phyloP scores from a whole-genome alignment of 139 green algal genomes.

The Eudorina sp. region DNA sequence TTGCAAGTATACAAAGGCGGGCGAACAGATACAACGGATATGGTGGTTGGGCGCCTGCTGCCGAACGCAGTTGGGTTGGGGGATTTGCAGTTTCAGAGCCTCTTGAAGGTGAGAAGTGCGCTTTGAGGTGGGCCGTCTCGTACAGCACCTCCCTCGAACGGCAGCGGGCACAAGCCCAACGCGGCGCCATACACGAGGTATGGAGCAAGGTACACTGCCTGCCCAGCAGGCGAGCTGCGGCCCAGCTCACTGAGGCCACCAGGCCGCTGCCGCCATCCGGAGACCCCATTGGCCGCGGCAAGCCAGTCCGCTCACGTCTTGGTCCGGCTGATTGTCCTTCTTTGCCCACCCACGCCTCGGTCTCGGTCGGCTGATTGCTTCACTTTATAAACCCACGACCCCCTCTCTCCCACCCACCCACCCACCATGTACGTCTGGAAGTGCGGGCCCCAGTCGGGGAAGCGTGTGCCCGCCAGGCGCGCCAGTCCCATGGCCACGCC shows the following conservation, averaged over 20 bases:
- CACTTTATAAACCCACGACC: not conserved
- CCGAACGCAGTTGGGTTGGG: not conserved
- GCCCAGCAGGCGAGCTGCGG: too few relatives aligned
- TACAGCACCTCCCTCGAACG: too few relatives aligned
- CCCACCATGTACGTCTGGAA: slow-evolving; percentile 86
- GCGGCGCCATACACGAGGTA: too few relatives aligned
- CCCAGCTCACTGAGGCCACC: too few relatives aligned
- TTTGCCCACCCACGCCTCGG: not conserved
- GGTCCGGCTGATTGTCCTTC: not conserved
- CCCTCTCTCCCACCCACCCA: not conserved
- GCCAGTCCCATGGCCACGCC: slow-evolving; percentile 91
- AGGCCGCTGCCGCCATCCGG: too few relatives aligned
- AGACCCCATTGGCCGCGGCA: not conserved
- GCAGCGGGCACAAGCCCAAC: too few relatives aligned
- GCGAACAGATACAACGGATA: not conserved
- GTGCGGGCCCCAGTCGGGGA: slow-evolving; percentile 81
- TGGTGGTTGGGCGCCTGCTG: not conserved
- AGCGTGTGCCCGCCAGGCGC: slow-evolving; percentile 74
- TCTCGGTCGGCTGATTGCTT: too few relatives aligned
- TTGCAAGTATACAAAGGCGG: not conserved
- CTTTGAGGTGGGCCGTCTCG: too few relatives aligned
- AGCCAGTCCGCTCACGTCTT: not conserved
- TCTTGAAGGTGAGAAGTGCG: not conserved
- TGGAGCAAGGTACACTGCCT: too few relatives aligned
- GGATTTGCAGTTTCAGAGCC: not conserved